phyloP scores from a whole-genome alignment of 306 rosid genomes.

The Dryas drummondii region DNA sequence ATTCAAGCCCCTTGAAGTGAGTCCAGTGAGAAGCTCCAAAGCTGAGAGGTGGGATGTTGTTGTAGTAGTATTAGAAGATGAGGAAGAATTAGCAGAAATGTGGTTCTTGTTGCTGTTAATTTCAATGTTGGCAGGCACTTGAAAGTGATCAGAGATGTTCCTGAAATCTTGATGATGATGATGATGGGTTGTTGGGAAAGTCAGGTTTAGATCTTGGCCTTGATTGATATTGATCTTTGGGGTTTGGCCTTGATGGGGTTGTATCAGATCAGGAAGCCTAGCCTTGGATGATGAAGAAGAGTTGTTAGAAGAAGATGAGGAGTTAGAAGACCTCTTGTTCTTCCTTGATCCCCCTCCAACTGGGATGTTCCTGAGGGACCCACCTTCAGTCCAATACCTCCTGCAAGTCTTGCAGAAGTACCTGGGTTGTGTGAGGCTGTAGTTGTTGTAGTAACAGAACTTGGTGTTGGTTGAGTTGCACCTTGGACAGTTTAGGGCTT shows the following conservation, averaged over 20 bases:
- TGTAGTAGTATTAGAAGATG: constrained; percentile 15
- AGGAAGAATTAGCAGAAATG: constrained; percentile 17
- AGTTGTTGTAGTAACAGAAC: constrained; percentile 87
- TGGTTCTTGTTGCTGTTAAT: constrained; percentile 9
- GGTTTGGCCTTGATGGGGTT: constrained; percentile 16
- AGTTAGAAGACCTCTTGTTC: constrained; percentile 61
- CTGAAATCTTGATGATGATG: constrained; percentile 24
- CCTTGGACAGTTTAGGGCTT: constrained; percentile 78
- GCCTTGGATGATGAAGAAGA: constrained; percentile 19
- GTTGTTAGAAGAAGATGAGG: constrained; percentile 11
- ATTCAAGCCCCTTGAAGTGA: constrained; percentile 57
- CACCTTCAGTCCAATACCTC: constrained; percentile 95
- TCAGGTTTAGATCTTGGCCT: constrained; percentile 66
- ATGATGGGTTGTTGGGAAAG: constrained; percentile 28
- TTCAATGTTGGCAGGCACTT: too few species aligned
- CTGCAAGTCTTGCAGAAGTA: constrained; percentile 84
- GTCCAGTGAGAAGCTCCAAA: constrained; percentile 63
- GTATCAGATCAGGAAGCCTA: constrained; percentile 47
- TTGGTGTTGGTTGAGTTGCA: constrained; percentile 81
- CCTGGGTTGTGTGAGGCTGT: constrained; percentile 81
- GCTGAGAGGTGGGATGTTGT: constrained; percentile 49
- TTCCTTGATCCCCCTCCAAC: constrained; percentile 85
- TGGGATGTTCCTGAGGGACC: constrained; percentile 80
- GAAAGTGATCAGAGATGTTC: constrained; percentile 31
- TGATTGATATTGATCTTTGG: constrained; percentile 34